Evolutionary conservation across 192 early-diverging fungal species (phyloP).

Genomic region (Rhizoclosmatium sp.): DNA sequence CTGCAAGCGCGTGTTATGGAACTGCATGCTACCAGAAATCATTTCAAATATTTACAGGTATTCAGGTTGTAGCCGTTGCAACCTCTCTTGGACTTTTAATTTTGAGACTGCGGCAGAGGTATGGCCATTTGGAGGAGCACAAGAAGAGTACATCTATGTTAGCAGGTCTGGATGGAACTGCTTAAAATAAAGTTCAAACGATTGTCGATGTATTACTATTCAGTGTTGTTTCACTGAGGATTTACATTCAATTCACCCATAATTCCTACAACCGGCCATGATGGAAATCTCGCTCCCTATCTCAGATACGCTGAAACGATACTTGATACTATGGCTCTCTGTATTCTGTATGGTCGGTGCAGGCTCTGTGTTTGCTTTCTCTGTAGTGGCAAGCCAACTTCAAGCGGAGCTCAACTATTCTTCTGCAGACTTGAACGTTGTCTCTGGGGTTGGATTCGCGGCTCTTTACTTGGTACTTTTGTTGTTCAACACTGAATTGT

Average conservation of each 20-base stretch:
- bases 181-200: too few species aligned
- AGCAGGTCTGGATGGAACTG: too few species aligned
- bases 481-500: background rate
- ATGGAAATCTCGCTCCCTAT: too few species aligned
- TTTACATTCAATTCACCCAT: too few species aligned
- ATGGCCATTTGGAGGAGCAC: background rate
- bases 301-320: background rate
- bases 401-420: constrained; percentile 14
- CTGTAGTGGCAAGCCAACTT: constrained; percentile 29
- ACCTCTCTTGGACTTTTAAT: background rate
- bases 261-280: too few species aligned
- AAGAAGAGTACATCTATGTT: background rate
- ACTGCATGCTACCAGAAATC: constrained; percentile 16
- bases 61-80: constrained; percentile 8
- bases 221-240: too few species aligned
- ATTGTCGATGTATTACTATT: too few species aligned
- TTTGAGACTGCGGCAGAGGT: background rate
- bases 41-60: constrained; percentile 15
- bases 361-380: constrained; percentile 40
- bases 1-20: constrained; percentile 8
- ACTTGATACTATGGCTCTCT: background rate
- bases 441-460: constrained; percentile 42
- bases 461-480: constrained; percentile 39
- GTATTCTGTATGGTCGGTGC: constrained; percentile 5
- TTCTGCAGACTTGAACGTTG: constrained; percentile 39